Evolutionary conservation across 2,329 filamentous ascomycete genomes (phyloP), one percentile per base, ranked within the genome.

Genomic region (Colletotrichum tabaci): DNA sequence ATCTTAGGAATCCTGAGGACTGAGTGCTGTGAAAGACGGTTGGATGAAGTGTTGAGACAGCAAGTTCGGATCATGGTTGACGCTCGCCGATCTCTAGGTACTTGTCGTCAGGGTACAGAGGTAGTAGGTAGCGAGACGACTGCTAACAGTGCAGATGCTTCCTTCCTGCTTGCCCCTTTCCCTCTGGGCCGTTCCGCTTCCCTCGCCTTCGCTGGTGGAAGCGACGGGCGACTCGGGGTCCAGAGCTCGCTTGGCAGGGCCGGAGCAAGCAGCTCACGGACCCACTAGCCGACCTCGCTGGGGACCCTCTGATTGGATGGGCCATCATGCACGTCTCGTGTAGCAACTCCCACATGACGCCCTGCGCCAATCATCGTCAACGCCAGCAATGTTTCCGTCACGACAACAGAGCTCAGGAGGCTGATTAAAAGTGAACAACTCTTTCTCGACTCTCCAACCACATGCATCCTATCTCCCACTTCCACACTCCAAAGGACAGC

Each of bases 301-400:
- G 2, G 23, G 7, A 15, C 73, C 66, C 62, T 73, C 73, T 67
- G 42, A 76, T 76, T 76, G 73, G 74, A 10, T 26, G 10, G 16
- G 3, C 12, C 10, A 16, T 72, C 63, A 74, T 76, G 75, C 75
- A 75, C 46, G 68, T 75, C 64, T 76, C 75, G 75, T 76, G 65
- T 76, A 75, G 74, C 61, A 69, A 50, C 62, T 66, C 46, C 49
- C 47, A 42, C 66, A 56, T 30, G 40, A 44, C 40, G 13, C 9
- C n/a, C 18, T 35, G 52, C 44, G 52, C 68, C 60, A 69, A 69
- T 72, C 65, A 69, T 55, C 65, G 35, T 55, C 69, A 71, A 55
- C 53, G 46, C 42, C 40, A 64, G 13, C 38, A 42, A 68, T 47
- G 52, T 49, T 53, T 50, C 61, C 65, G 21, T 58, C 30, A 49